These are phyloP conservation scores for Paralagenidium karlingii DNA, from an alignment of 352 stramenopile genomes.

Conservation along the genomic window DNA sequence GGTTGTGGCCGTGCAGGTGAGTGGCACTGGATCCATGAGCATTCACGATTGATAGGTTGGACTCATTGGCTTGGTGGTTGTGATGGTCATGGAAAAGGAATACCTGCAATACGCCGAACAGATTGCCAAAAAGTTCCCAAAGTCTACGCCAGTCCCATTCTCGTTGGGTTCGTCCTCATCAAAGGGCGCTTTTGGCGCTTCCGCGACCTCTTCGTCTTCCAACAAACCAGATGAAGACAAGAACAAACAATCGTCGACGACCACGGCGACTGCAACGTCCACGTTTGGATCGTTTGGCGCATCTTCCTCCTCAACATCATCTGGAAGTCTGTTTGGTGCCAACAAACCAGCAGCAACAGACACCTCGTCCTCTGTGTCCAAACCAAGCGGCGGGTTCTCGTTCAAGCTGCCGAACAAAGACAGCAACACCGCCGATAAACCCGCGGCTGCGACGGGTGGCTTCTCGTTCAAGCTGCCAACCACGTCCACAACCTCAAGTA, in stretches of 20 bases:
- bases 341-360: conserved; percentile 6
- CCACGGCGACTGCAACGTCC: not conserved
- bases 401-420: conserved; percentile 11
- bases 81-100: conserved; percentile 16
- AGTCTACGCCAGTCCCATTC: not conserved
- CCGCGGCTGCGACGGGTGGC: conserved; percentile 1
- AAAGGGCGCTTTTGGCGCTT: too few species aligned
- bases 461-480: conserved; percentile 10
- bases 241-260: not conserved
- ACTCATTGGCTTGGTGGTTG: not conserved
- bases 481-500: too few species aligned
- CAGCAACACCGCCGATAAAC: too few species aligned
- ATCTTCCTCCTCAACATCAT: conserved; percentile 2
- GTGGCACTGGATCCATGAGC: not conserved
- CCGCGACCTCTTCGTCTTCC: too few species aligned
- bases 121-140: too few species aligned
- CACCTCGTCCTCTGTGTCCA: not conserved
- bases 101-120: conserved; percentile 71
- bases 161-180: conserved; percentile 7
- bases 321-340: conserved; percentile 7
- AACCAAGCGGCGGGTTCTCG: conserved; percentile 13
- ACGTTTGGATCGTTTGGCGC: not conserved
- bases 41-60: not conserved
- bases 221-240: not conserved
- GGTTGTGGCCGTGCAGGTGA: conserved; percentile 39